Evolutionary conservation across 768 basidiomycete species (phyloP).

Genomic region (Pleurotus ostreatus): DNA sequence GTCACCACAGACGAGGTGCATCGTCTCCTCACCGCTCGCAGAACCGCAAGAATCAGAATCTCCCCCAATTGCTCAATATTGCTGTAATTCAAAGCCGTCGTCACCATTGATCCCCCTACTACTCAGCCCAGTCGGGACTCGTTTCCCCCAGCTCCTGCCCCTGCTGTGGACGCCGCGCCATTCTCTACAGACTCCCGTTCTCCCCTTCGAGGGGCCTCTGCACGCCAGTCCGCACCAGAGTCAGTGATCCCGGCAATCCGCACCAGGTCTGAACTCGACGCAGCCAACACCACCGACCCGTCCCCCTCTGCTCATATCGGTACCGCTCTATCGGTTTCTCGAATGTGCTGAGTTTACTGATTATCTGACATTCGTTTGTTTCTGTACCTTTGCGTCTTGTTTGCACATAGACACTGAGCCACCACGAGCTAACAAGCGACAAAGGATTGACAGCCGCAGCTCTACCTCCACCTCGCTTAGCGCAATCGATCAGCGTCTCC

Average conservation of each 20-base stretch:
- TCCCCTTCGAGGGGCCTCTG: conserved; percentile 18
- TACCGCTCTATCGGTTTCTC: conserved; percentile 20
- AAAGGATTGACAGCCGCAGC: conserved; percentile 48
- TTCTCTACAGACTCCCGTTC: conserved; percentile 15
- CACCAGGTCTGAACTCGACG: conserved; percentile 59
- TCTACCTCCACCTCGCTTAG: conserved; percentile 23
- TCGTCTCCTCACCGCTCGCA: not conserved
- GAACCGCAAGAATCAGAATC: not conserved
- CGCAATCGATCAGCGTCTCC: conserved; percentile 29
- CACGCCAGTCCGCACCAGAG: conserved; percentile 26
- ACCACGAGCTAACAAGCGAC: conserved; percentile 65
- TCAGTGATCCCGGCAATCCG: conserved; percentile 62
- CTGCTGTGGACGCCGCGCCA: conserved; percentile 45
- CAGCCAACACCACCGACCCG: conserved; percentile 32
- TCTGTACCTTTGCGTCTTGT: not conserved
- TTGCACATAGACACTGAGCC: conserved; percentile 40
- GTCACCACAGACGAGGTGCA: not conserved
- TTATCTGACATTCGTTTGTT: too few relatives aligned
- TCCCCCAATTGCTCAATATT: conserved; percentile 15
- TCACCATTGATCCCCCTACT: conserved; percentile 68
- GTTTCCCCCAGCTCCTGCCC: conserved; percentile 37
- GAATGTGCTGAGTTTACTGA: too few relatives aligned
- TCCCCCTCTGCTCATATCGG: conserved; percentile 28
- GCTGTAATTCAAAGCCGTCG: conserved; percentile 9
- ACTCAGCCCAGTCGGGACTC: conserved; percentile 54